Percentiles rank a stretch among this genome's conserved stretches.
Evolutionary conservation across 176 grass and related monocot genomes (phyloP).

Genomic region (Zoysia pacifica): DNA sequence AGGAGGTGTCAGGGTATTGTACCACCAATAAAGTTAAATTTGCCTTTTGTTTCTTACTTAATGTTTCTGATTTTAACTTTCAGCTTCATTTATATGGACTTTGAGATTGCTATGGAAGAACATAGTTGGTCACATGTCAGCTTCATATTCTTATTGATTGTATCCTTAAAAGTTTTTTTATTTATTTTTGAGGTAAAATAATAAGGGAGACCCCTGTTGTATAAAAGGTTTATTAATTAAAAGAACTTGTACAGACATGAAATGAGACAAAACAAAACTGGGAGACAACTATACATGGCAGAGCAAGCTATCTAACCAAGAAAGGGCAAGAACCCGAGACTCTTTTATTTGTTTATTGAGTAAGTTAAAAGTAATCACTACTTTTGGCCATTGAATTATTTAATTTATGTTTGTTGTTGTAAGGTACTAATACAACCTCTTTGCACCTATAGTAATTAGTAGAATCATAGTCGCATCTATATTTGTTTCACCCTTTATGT

Average conservation of each 20-base stretch:
- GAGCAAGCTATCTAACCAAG: too few species aligned
- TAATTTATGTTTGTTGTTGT: conserved; percentile 56
- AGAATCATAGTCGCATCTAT: conserved; percentile 13
- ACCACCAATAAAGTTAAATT: too few species aligned
- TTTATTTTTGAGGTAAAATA: too few species aligned
- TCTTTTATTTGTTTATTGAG: neutral
- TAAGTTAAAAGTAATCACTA: neutral
- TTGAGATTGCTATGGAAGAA: conserved; percentile 99
- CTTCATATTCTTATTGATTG: conserved; percentile 99
- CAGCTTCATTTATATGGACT: conserved; percentile 99
- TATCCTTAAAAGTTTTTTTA: conserved; percentile 63
- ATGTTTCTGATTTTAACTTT: conserved; percentile 24
- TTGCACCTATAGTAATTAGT: conserved; percentile 11
- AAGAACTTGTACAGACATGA: too few species aligned
- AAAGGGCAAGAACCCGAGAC: too few species aligned
- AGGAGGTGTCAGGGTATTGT: too few species aligned
- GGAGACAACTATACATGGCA: too few species aligned
- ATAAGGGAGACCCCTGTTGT: too few species aligned
- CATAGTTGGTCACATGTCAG: conserved; percentile 98
- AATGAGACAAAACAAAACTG: too few species aligned
- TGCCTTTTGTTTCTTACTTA: conserved; percentile 4
- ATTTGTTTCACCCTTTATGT: conserved; percentile 13
- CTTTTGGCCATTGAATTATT: conserved; percentile 13
- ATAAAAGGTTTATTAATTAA: too few species aligned
- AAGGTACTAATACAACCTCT: conserved; percentile 58